phyloP scores from a whole-genome alignment of 257 asterid genomes.

The Ballota nigra region DNA sequence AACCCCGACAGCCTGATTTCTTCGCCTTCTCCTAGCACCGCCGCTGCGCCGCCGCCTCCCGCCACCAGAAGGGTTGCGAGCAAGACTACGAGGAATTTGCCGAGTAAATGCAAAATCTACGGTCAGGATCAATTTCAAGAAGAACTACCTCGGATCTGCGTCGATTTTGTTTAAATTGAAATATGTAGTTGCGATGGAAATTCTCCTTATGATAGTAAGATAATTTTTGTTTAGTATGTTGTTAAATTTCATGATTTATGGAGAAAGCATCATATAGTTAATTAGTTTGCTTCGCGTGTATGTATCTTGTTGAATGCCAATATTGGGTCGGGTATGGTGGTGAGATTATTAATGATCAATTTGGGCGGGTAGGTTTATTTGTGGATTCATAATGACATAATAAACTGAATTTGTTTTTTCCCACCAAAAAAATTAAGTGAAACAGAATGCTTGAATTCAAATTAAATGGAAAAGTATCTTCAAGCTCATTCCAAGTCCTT shows the following conservation, averaged over 20 bases:
- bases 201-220: background rate
- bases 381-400: too few species aligned
- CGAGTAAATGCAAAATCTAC: conserved; percentile 6
- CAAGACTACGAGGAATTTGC: background rate
- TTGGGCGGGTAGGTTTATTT: too few species aligned
- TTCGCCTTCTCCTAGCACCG: conserved; percentile 4
- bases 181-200: background rate
- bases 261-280: too few species aligned
- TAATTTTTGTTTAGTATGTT: background rate
- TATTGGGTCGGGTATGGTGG: too few species aligned
- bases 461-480: too few species aligned
- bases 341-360: too few species aligned
- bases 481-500: too few species aligned
- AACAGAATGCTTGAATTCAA: too few species aligned
- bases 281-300: too few species aligned
- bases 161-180: conserved; percentile 26
- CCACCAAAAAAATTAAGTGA: too few species aligned
- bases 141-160: conserved; percentile 30
- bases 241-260: background rate
- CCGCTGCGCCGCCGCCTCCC: conserved; percentile 11
- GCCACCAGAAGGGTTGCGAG: background rate
- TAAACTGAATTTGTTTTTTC: too few species aligned
- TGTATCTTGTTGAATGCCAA: background rate
- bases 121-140: conserved; percentile 28
- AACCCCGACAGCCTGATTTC: conserved; percentile 33